Conservation (phyloP, 176 grass and related monocot genomes). For the Oryza coarctata region DNA sequence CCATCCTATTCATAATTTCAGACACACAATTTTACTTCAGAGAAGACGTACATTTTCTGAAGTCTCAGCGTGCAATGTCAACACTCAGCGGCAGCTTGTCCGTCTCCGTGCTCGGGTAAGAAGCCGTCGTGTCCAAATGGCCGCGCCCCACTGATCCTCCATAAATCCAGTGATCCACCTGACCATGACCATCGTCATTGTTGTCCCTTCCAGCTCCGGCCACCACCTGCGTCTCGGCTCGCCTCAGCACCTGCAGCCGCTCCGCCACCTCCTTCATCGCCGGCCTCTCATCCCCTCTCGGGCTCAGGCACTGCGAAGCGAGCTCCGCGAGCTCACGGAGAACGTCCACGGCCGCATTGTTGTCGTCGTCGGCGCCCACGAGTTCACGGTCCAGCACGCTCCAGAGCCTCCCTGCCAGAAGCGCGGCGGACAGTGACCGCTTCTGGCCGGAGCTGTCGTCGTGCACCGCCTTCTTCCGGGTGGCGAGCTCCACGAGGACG, state of each 20-base stretch:
- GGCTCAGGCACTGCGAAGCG: neutral
- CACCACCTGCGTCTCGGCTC: neutral
- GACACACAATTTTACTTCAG: neutral
- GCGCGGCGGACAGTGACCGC: neutral
- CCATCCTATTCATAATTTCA: neutral
- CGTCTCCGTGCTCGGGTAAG: neutral
- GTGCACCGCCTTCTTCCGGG: constrained; percentile 46
- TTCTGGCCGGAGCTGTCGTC: neutral
- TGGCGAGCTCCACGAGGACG: constrained; percentile 52
- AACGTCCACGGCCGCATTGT: neutral
- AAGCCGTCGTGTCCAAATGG: neutral
- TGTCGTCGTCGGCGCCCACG: neutral
- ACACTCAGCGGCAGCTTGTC: neutral
- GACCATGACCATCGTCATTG: neutral
- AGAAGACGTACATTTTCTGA: neutral
- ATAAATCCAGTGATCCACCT: neutral
- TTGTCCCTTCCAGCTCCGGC: neutral
- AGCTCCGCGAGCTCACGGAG: neutral
- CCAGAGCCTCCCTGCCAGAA: neutral
- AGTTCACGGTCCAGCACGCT: neutral
- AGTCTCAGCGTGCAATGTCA: neutral
- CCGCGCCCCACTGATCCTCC: neutral
- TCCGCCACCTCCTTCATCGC: constrained; percentile 29
- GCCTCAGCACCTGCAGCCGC: neutral
- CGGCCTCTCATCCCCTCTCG: constrained; percentile 18